Conservation (phyloP, 2,329 filamentous ascomycete genomes). For the Trichoderma citrinoviride region DNA sequence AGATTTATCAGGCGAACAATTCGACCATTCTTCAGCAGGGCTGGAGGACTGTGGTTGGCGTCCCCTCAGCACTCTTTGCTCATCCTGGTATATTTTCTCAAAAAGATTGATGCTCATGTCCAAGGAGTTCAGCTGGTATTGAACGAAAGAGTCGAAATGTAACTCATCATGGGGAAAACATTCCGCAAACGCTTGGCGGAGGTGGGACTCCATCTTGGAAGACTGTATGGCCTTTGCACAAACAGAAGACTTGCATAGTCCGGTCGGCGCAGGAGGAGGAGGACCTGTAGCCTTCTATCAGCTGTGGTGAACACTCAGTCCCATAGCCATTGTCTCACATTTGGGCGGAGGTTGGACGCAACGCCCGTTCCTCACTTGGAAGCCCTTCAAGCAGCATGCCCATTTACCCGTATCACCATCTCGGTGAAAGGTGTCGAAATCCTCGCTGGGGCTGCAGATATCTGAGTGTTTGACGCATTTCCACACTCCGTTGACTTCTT, state of each 20-base stretch:
- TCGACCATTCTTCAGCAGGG: not conserved
- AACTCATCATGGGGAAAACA: not conserved
- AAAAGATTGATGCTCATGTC: not conserved
- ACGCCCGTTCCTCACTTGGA: not conserved
- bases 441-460: not conserved
- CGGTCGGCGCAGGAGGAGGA: not conserved
- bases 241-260: not conserved
- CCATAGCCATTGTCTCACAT: not conserved
- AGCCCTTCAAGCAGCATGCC: conserved; percentile 2
- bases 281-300: not conserved
- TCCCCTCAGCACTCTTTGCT: not conserved
- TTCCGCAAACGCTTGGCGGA: not conserved
- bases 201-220: not conserved
- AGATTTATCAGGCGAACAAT: not conserved
- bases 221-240: not conserved
- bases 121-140: not conserved
- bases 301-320: no score
- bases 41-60: not conserved
- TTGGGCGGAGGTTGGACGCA: not conserved
- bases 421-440: not conserved
- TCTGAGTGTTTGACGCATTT: conserved; percentile 5
- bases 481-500: not conserved
- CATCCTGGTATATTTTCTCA: not conserved
- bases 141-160: not conserved
- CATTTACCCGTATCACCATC: not conserved